Evolutionary conservation across 2,329 filamentous ascomycete genomes (phyloP), one percentile per base, ranked within the genome.

Genomic region (Aspergillus flavus): DNA sequence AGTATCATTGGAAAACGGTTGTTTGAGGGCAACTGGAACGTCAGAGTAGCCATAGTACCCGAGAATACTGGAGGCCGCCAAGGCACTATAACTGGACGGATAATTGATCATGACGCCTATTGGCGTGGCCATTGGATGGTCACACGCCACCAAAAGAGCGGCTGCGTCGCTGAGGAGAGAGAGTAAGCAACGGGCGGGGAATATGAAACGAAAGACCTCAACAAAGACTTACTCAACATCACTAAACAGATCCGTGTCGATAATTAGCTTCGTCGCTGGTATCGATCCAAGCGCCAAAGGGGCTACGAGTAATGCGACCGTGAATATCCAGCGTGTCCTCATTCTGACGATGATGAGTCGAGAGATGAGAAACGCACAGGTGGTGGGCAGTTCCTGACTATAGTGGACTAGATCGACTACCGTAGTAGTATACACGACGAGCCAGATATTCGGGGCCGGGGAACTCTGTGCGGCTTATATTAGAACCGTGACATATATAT

Each of bases 241-340:
- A 23, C 61, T 61, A 39, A 62, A 64, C 5, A 59, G 39, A 36
- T 62, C 52, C 6, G 61, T 61, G 43, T 63, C 58, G 30, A 63
- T 46, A 34, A 61, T 63, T 16, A 63, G 32, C 26, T 61, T 61
- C n/a, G n/a, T 5, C n/a, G 2, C n/a, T 12, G 43, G 9, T 5
- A 3, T 23, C 23, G 7, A n/a, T 41, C 39, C 39, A 19, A 41
- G n/a, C 0, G 16, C 39, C 39, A 41, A 9, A 9, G 6, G 39
- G 6, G 6, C 6, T n/a, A 4, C 1, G 6, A 10, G 1, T 41
- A n/a, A 19, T 23, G 21, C 9, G n/a, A 46, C 10, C 5, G 10
- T 46, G 6, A 23, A 46, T 21, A 14, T 28, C 45, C 21, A 14
- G 12, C 2, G 23, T 16, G 10, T 6, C 23, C 11, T 26, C 45